phyloP scores from a whole-genome alignment of 352 stramenopile species.

The Phytophthora fragariae region DNA sequence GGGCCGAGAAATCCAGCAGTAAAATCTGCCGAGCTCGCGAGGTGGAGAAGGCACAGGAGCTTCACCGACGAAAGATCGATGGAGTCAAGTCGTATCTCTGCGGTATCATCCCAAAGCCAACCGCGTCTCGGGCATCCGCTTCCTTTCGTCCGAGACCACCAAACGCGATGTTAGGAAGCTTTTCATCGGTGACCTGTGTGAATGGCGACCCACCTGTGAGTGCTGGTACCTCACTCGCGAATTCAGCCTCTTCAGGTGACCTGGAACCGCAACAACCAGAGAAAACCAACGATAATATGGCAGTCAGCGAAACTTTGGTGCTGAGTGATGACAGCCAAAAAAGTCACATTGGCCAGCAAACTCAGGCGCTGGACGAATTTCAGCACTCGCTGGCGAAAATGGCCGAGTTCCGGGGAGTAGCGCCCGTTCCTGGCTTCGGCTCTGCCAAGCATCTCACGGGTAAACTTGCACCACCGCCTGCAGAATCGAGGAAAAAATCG shows the following conservation, averaged over 20 bases:
- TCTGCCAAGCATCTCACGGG: constrained; percentile 5
- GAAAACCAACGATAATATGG: constrained; percentile 1
- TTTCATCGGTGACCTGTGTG: constrained; percentile 12
- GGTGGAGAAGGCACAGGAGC: constrained; percentile 71
- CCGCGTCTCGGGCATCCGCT: constrained; percentile 22
- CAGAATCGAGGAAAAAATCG: constrained; percentile 38
- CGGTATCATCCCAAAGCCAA: constrained; percentile 44
- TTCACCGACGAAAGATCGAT: constrained; percentile 79
- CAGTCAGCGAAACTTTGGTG: constrained; percentile 6
- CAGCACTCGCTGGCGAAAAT: constrained; percentile 50
- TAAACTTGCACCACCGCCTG: constrained; percentile 29
- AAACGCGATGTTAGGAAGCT: constrained; percentile 18
- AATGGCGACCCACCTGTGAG: constrained; percentile 2
- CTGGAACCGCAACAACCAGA: neutral
- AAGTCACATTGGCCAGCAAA: neutral
- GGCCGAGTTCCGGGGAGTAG: constrained; percentile 57
- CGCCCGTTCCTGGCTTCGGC: constrained; percentile 31
- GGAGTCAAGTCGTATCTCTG: constrained; percentile 67
- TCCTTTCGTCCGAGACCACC: constrained; percentile 30
- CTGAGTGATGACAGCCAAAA: constrained; percentile 1
- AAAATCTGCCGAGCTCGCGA: constrained; percentile 77
- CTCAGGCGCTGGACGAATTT: constrained; percentile 32
- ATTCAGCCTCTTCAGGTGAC: constrained; percentile 1
- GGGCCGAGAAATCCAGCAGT: constrained; percentile 81
- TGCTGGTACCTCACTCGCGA: constrained; percentile 4